phyloP scores from a whole-genome alignment of 192 early-diverging fungal genomes.

The Oehlia diaphana region DNA sequence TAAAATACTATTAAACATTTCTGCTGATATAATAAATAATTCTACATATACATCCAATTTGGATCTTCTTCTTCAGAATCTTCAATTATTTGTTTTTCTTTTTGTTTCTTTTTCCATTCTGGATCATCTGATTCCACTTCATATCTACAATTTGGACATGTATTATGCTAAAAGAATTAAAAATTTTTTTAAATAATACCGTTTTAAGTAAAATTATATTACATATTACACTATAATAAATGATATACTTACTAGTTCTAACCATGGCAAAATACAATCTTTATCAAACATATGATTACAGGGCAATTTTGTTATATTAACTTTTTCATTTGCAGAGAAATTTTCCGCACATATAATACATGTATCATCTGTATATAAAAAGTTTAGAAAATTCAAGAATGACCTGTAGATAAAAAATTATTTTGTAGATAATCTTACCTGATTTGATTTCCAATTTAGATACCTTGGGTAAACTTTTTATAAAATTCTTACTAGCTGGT shows the following conservation, averaged over 20 bases:
- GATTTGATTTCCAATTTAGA: conserved; percentile 35
- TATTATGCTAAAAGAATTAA: conserved; percentile 37
- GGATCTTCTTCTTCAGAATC: conserved; percentile 40
- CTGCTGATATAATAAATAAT: not conserved
- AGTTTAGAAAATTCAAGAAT: not conserved
- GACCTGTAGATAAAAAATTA: not conserved
- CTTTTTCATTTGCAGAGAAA: conserved; percentile 13
- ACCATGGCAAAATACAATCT: conserved; percentile 45
- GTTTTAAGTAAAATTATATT: no score
- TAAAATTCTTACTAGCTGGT: conserved; percentile 44
- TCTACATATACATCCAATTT: conserved; percentile 43
- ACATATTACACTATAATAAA: not conserved
- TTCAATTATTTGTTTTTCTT: conserved; percentile 35
- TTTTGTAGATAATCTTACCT: conserved; percentile 22
- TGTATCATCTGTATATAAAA: conserved; percentile 32
- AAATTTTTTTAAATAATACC: no score
- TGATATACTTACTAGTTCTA: conserved; percentile 39
- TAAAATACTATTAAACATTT: not conserved
- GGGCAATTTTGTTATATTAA: conserved; percentile 38
- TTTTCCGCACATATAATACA: conserved; percentile 45
- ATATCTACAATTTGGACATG: conserved; percentile 41
- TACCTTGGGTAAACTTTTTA: conserved; percentile 36
- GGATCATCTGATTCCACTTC: conserved; percentile 46
- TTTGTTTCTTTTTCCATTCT: conserved; percentile 43
- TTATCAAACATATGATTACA: conserved; percentile 46